Evolutionary conservation across 176 grass and related monocot species (phyloP).

Genomic region (Eragrostis nindensis): DNA sequence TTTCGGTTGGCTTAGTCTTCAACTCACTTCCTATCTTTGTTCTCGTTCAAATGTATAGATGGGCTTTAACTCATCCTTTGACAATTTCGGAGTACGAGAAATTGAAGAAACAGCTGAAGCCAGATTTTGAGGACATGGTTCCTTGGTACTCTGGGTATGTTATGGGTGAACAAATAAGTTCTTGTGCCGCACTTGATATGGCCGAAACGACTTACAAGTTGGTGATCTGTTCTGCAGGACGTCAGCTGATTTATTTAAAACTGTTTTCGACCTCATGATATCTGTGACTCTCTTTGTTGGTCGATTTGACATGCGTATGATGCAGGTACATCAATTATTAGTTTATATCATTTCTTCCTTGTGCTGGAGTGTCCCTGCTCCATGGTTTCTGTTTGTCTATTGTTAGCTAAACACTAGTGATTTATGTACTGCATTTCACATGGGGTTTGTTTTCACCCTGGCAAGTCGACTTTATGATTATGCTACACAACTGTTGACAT

Average conservation of each 20-base stretch:
- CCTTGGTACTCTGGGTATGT: conserved; percentile 99
- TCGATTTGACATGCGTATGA: conserved; percentile 99
- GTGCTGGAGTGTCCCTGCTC: not conserved
- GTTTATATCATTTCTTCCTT: conserved; percentile 16
- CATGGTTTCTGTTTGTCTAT: conserved; percentile 20
- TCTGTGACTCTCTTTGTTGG: conserved; percentile 97
- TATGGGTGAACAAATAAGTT: conserved; percentile 36
- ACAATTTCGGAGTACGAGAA: conserved; percentile 92
- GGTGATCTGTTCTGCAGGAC: conserved; percentile 60
- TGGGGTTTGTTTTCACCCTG: conserved; percentile 21
- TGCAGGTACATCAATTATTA: conserved; percentile 69
- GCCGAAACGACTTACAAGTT: conserved; percentile 18
- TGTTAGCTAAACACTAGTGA: conserved; percentile 7
- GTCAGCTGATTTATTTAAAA: conserved; percentile 98
- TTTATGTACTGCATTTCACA: conserved; percentile 17
- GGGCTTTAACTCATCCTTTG: conserved; percentile 87
- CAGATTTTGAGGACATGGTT: conserved; percentile 99
- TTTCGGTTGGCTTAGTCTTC: conserved; percentile 26
- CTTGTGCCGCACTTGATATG: conserved; percentile 36
- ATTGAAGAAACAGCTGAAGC: conserved; percentile 93
- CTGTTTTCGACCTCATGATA: conserved; percentile 97
- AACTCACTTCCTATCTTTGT: conserved; percentile 17
- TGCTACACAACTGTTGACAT: conserved; percentile 31
- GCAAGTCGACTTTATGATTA: conserved; percentile 11
- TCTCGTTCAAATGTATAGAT: conserved; percentile 52